These are phyloP conservation scores for Fusarium falciforme DNA, from an alignment of 2,329 filamentous ascomycete genomes.

Conservation along the genomic window DNA sequence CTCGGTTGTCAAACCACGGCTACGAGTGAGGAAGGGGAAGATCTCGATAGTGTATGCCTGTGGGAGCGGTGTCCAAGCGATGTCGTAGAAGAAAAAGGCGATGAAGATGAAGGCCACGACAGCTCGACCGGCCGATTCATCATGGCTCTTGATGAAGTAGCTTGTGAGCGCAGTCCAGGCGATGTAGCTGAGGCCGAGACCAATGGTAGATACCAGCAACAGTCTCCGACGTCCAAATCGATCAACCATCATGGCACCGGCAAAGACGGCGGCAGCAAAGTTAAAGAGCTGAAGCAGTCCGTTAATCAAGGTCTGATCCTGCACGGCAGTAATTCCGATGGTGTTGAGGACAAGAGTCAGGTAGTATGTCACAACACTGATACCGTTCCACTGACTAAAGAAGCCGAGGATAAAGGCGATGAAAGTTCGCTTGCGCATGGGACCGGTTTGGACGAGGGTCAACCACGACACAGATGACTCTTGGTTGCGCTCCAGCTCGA, in stretches of 20 bases:
- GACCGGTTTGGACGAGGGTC: constrained; percentile 6
- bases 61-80: constrained; percentile 48
- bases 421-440: constrained; percentile 14
- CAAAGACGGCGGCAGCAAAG: constrained; percentile 48
- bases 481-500: constrained; percentile 31
- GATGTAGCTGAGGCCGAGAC: constrained; percentile 31
- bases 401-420: constrained; percentile 13
- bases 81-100: constrained; percentile 49
- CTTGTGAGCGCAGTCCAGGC: neutral
- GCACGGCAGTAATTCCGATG: constrained; percentile 50
- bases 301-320: constrained; percentile 44
- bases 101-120: constrained; percentile 52
- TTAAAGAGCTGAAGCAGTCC: constrained; percentile 49
- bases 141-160: constrained; percentile 6
- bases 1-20: neutral
- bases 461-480: constrained; percentile 18
- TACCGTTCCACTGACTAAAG: constrained; percentile 18
- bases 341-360: constrained; percentile 50
- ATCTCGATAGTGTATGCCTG: constrained; percentile 42
- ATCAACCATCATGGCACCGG: constrained; percentile 51
- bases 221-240: constrained; percentile 53
- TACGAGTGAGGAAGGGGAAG: constrained; percentile 11
- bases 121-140: constrained; percentile 28
- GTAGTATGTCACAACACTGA: constrained; percentile 43
- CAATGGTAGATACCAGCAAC: constrained; percentile 49